phyloP scores from a whole-genome alignment of 169 alveolate genomes.

The Eimeria necatrix region DNA sequence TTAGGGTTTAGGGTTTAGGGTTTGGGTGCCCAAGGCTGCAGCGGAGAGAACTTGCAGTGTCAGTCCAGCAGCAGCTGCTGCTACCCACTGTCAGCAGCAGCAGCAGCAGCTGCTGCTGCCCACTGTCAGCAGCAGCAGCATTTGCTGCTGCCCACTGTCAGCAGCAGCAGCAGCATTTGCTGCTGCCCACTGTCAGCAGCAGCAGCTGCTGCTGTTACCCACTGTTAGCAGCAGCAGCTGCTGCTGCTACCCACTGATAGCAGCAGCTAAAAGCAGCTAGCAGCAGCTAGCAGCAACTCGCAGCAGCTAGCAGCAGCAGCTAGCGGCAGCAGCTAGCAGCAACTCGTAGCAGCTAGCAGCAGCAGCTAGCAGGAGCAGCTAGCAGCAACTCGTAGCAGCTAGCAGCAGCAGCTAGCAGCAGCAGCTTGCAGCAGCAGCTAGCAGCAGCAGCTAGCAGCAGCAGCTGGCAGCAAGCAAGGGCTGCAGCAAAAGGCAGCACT shows the following conservation, averaged over 20 bases:
- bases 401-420: no score
- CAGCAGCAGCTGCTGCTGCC: no score
- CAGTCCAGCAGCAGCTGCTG: no score
- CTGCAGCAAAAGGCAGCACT: background rate
- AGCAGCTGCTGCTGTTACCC: background rate
- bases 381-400: background rate
- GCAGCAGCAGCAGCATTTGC: background rate
- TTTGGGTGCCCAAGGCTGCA: no score
- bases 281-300: background rate
- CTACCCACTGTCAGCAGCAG: no score
- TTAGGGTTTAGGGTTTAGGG: constrained; percentile 18
- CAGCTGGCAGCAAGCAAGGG: background rate
- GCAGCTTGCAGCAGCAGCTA: background rate
- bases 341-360: no score
- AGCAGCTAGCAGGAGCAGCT: constrained; percentile 6
- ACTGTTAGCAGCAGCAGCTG: background rate
- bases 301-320: no score
- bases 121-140: background rate
- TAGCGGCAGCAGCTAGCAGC: background rate
- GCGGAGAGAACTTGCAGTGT: no score
- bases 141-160: background rate
- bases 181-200: background rate
- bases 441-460: constrained; percentile 15
- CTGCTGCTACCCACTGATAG: constrained; percentile 5
- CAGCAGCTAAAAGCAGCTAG: no score